Evolutionary conservation across 2,329 filamentous ascomycete species (phyloP).

Genomic region (Aspergillus thermomutatus): DNA sequence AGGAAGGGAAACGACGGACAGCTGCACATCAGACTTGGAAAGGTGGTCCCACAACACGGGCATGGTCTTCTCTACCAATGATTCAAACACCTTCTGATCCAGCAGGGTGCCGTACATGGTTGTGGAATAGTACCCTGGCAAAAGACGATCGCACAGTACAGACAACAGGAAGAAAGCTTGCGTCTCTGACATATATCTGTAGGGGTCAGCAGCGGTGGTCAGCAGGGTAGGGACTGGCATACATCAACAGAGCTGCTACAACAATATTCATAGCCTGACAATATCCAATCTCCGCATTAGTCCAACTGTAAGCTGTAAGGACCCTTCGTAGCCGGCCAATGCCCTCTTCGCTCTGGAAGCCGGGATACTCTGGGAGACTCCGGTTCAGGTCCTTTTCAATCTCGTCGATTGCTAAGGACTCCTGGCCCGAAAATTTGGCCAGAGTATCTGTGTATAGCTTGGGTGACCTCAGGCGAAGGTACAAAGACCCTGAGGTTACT

Average conservation of each 20-base stretch:
- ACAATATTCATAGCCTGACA: slow-evolving; percentile 99
- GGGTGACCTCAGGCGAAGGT: slow-evolving; percentile 80
- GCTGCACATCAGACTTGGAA: slow-evolving; percentile 93
- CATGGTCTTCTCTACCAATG: slow-evolving; percentile 98
- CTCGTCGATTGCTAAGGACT: slow-evolving; percentile 95
- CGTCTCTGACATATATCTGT: slow-evolving; percentile 85
- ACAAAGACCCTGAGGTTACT: slow-evolving; percentile 85
- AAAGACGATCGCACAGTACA: slow-evolving; percentile 82
- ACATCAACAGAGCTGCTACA: slow-evolving; percentile 91
- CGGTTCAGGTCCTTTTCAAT: slow-evolving; percentile 98
- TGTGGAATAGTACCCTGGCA: slow-evolving; percentile 95
- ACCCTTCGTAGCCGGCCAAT: slow-evolving; percentile 87
- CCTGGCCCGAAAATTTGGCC: slow-evolving; percentile 74
- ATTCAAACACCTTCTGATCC: slow-evolving; percentile 96
- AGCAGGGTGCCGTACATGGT: slow-evolving; percentile 99
- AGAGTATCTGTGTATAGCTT: slow-evolving; percentile 81
- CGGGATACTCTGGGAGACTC: slow-evolving; percentile 93
- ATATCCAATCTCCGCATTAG: slow-evolving; percentile 91
- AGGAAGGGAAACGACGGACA: slow-evolving; percentile 93
- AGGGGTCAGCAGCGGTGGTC: slow-evolving; percentile 16
- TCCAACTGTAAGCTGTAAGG: slow-evolving; percentile 96
- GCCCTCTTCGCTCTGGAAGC: slow-evolving; percentile 93
- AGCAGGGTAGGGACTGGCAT: slow-evolving; percentile 26
- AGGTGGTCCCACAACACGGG: slow-evolving; percentile 97
- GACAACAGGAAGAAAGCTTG: slow-evolving; percentile 96